Evolutionary conservation across 345 rosid genomes (phyloP).

Genomic region (Trapa incisa): DNA sequence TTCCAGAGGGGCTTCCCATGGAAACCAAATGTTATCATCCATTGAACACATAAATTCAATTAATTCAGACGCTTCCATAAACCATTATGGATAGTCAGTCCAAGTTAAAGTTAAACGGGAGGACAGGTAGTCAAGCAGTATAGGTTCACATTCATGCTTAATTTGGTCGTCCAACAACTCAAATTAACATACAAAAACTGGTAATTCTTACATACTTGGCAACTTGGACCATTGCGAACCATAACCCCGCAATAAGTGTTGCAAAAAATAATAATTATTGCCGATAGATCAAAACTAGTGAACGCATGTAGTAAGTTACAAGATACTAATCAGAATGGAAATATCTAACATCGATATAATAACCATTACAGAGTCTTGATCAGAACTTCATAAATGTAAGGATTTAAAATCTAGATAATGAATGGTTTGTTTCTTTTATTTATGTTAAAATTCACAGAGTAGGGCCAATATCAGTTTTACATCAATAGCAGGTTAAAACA

Average conservation of each 20-base stretch:
- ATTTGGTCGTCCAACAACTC: not conserved
- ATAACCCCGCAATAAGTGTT: too few relatives aligned
- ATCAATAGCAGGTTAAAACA: not conserved
- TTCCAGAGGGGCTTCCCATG: not conserved
- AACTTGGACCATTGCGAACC: too few relatives aligned
- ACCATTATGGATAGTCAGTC: not conserved
- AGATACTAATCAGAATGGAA: not conserved
- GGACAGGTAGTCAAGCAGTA: not conserved
- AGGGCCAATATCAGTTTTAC: not conserved
- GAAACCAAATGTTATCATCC: not conserved
- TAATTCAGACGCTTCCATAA: not conserved
- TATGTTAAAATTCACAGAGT: not conserved
- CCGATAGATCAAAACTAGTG: not conserved
- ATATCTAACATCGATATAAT: not conserved
- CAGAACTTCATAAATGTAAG: not conserved
- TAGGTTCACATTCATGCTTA: not conserved
- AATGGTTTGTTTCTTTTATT: not conserved
- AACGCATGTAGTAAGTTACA: not conserved
- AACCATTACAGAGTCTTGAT: not conserved
- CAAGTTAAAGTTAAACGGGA: not conserved
- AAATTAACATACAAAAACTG: not conserved
- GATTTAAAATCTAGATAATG: not conserved
- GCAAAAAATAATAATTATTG: not conserved
- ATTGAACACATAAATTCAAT: not conserved
- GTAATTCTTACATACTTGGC: not conserved